Base-by-base conservation (phyloP, 352 stramenopile species). In the Globisporangium abappressorium region DNA sequence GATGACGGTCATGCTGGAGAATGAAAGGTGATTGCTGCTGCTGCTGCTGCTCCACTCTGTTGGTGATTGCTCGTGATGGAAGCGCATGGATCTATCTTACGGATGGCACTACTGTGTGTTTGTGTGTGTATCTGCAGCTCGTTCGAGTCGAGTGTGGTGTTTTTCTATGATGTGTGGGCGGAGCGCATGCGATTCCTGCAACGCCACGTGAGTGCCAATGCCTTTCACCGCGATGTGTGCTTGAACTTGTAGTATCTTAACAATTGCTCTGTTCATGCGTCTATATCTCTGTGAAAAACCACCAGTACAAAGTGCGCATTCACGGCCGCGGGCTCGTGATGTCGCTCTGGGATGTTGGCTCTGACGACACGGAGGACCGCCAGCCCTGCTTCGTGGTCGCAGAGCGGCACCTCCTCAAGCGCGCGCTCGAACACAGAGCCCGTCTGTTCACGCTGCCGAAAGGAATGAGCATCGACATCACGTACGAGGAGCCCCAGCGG, bases 141-240 rank as follows among this genome's bases (percentile, higher is more conserved):
- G 22, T 88, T 77, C 57, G 66, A 85, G 63, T 79, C 75, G 60
- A 82, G 70, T 57, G 65, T 82, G 24, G 81, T 94, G 60, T 94
- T 85, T 65, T 78, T 92, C 38, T 94, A 94, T 69, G 81, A 94
- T 63, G 76, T 80, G 34, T 94, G 86, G 86, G 84, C 84, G 24
- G 66, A 73, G 22, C 81, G 77, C 22, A 79, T 92, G 70, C 62
- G 77, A 54, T 83, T 85, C 53, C 71, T 94, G 34, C 76, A 90
- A 66, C 80, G 81, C 36, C 75, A 87, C 68, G 85, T 81, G 79
- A 70, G 81, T 80, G 38, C 36, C 41, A 34, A 12, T 7, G 6
- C n/a, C 9, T 15, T 4, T 11, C 11, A 14, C 24, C 3, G 56
- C 36, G 22, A 26, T 2, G 18, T 43, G 62, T 20, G 11, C 14